Evolutionary conservation across 2,329 filamentous ascomycete genomes (phyloP), one percentile per base, ranked within the genome.

Genomic region (Byssothecium circinans): DNA sequence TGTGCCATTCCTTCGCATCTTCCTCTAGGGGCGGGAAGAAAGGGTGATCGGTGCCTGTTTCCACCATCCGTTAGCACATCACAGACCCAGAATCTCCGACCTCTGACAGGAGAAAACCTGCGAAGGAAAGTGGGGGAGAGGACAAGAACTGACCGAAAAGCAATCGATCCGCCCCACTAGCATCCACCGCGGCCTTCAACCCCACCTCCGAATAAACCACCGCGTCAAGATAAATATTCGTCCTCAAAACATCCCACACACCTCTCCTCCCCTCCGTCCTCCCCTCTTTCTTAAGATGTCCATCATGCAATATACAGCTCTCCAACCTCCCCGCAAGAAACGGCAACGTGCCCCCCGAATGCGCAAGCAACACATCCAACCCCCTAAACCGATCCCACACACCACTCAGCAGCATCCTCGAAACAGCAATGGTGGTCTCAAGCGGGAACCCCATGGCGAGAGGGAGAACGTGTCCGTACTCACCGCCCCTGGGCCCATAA

Each of bases 271-370:
- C 77, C 11, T 75, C 70, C 1, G 78, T 74, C 61, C 80, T 83
- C 8, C 85, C 86, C 50, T 84, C 79, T 1, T 78, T 75, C 45
- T 86, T 81, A 32, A 95, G 78, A 64, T 90, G 84, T 0, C 83
- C 86, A 64, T 96, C 91, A 72, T 96, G 91, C 48, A 83, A 70
- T 43, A 96, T 84, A 65, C 91, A 96, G 64, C 87, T 91, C 72
- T 96, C 90, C 42, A 96, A 90, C 22, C 91, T 78, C 0, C 91
- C 91, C 0, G 91, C 91, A 2, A 96, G 75, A 68, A 96, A 96
- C 0, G 91, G 91, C 39, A 96, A 74, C 1, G 91, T 92, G 2
- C 91, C 91, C 1, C 91, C 91, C 19, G 88, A 91, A 71, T 96
- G 91, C 0, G 91, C 91, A 4, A 96, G 77, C 44, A 96, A 76